Percentiles rank a stretch among this genome's conserved stretches.
These are phyloP conservation scores for Arthrinium phaeospermum DNA, from an alignment of 2,329 filamentous ascomycete genomes.

Conservation along the genomic window DNA sequence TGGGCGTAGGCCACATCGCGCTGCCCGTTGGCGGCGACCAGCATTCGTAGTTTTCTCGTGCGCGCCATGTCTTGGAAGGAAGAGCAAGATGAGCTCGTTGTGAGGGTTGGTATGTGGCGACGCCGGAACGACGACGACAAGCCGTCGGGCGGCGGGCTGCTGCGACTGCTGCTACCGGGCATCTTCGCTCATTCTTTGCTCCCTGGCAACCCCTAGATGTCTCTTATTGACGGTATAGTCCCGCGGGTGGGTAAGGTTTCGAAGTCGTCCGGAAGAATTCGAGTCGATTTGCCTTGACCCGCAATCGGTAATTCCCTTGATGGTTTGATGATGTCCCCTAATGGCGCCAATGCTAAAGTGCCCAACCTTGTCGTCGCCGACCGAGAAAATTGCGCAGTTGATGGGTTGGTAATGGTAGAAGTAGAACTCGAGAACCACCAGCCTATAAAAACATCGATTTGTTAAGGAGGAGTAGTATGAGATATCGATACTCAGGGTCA, in stretches of 20 bases:
- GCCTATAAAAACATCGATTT: not conserved
- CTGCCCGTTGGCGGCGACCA: constrained; percentile 70
- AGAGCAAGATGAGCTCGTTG: constrained; percentile 35
- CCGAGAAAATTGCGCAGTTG: not conserved
- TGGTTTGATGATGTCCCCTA: not conserved
- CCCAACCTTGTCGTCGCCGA: not conserved
- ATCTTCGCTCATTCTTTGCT: constrained; percentile 17
- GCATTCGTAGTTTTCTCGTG: constrained; percentile 60
- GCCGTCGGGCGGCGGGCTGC: constrained; percentile 21
- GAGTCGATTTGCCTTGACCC: not conserved
- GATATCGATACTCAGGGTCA: not conserved
- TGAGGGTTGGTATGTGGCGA: constrained; percentile 26
- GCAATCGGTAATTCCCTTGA: not conserved
- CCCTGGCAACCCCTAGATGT: not conserved
- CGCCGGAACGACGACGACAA: constrained; percentile 21
- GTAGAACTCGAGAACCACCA: not conserved
- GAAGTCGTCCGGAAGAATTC: not conserved
- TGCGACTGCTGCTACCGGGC: constrained; percentile 18
- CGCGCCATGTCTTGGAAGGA: constrained; percentile 47
- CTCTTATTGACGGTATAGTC: not conserved
- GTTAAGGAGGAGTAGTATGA: not conserved
- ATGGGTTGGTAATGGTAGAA: not conserved
- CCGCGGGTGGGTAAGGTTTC: not conserved
- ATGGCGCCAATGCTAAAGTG: not conserved
- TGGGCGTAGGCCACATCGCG: constrained; percentile 70